Evolutionary conservation across 306 rosid species (phyloP).

Genomic region (Cicer pinnatifidum): DNA sequence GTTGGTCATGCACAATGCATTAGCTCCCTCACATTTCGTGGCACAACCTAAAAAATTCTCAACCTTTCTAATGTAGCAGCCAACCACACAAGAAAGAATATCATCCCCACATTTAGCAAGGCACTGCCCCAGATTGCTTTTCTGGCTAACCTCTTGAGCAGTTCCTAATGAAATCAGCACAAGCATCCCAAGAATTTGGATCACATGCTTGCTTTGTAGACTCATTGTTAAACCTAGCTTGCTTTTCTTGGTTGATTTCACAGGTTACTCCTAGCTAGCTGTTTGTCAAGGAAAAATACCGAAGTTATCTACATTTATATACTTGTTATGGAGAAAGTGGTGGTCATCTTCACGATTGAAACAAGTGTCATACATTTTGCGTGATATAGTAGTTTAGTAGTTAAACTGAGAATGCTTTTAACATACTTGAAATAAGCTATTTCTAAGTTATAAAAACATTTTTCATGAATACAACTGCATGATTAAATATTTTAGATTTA

Average conservation of each 20-base stretch:
- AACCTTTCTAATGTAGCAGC: not conserved
- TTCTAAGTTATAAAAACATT: slow-evolving; percentile 2
- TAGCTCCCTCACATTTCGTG: not conserved
- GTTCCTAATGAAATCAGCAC: slow-evolving; percentile 32
- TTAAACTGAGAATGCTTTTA: not conserved
- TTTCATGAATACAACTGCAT: not conserved
- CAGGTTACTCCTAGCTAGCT: not conserved
- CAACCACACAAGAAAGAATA: slow-evolving; percentile 15
- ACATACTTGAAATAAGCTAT: not conserved
- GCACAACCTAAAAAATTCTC: slow-evolving; percentile 23
- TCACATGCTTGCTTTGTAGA: slow-evolving; percentile 3
- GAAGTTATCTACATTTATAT: slow-evolving; percentile 5
- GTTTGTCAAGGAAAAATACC: slow-evolving; percentile 11
- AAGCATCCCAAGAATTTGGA: slow-evolving; percentile 30
- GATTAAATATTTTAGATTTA: not conserved
- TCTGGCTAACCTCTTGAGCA: slow-evolving; percentile 2
- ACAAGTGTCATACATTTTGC: slow-evolving; percentile 16
- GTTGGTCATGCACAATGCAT: slow-evolving; percentile 4
- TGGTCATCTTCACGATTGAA: slow-evolving; percentile 37
- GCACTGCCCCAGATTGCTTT: slow-evolving; percentile 22
- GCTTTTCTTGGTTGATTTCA: not conserved
- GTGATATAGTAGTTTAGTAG: slow-evolving; percentile 20
- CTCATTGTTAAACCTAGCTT: slow-evolving; percentile 7
- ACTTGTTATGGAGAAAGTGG: slow-evolving; percentile 18
- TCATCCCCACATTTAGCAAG: slow-evolving; percentile 29